phyloP scores from a whole-genome alignment of 169 alveolate species.

The Plasmodium yoelii region DNA sequence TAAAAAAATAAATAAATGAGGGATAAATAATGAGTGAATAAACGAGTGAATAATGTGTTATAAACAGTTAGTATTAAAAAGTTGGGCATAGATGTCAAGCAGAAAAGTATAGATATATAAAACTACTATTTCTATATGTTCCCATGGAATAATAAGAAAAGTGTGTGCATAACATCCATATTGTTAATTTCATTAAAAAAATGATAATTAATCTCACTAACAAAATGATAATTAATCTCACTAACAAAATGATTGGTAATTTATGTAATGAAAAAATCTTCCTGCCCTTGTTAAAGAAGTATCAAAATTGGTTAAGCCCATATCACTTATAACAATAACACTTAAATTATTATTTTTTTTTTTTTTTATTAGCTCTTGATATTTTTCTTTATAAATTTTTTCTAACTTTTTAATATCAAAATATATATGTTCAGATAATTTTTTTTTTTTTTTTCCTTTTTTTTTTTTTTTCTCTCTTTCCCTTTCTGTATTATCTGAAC shows the following conservation, averaged over 20 bases:
- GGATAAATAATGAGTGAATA: no score
- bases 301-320: constrained; percentile 30
- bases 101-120: no score
- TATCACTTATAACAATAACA: constrained; percentile 65
- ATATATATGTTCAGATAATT: constrained; percentile 17
- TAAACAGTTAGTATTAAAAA: no score
- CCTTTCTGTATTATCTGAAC: background rate
- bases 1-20: background rate
- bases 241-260: constrained; percentile 1
- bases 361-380: background rate
- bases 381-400: constrained; percentile 54
- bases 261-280: constrained; percentile 67
- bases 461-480: background rate
- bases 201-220: no score
- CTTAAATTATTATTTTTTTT: constrained; percentile 49
- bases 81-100: no score
- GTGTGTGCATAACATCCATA: no score
- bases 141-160: no score
- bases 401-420: constrained; percentile 43
- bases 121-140: no score
- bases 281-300: constrained; percentile 68
- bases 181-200: no score
- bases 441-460: constrained; percentile 7
- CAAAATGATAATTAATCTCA: no score
- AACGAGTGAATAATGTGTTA: no score